Percentiles rank a stretch among this genome's conserved stretches.
These are phyloP conservation scores for Rhizopogon roseolus DNA, from an alignment of 768 basidiomycete species.

Conservation along the genomic window DNA sequence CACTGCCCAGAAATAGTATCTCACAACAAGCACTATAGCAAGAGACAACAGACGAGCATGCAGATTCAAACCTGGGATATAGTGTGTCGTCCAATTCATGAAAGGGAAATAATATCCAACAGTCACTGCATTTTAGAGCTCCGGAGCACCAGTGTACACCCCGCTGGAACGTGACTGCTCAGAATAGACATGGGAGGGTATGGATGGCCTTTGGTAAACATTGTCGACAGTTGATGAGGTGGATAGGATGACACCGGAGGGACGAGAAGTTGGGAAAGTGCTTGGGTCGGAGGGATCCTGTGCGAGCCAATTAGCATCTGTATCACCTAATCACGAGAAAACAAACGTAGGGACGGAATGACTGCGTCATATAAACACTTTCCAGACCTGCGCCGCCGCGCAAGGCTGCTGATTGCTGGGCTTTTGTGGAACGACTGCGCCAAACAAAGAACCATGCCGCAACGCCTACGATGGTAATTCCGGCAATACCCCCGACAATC, in stretches of 20 bases:
- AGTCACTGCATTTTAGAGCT: conserved; percentile 14
- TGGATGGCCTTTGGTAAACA: not conserved
- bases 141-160: conserved; percentile 18
- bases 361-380: conserved; percentile 13
- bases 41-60: not conserved
- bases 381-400: not conserved
- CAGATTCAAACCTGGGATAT: not conserved
- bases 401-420: conserved; percentile 12
- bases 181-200: conserved; percentile 9
- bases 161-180: conserved; percentile 8
- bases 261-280: conserved; percentile 29
- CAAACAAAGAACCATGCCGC: conserved; percentile 34
- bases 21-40: not conserved
- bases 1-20: too few species aligned
- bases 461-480: conserved; percentile 33
- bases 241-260: conserved; percentile 7
- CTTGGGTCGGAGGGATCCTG: conserved; percentile 33
- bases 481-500: conserved; percentile 52
- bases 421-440: conserved; percentile 19
- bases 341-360: conserved; percentile 25
- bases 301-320: conserved; percentile 3
- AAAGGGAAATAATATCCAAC: not conserved
- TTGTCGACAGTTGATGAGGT: conserved; percentile 1
- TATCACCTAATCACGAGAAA: not conserved
- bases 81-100: not conserved